Evolutionary conservation across 345 rosid genomes (phyloP), one percentile per base, ranked within the genome.

Genomic region (Eucalyptus brandiana): DNA sequence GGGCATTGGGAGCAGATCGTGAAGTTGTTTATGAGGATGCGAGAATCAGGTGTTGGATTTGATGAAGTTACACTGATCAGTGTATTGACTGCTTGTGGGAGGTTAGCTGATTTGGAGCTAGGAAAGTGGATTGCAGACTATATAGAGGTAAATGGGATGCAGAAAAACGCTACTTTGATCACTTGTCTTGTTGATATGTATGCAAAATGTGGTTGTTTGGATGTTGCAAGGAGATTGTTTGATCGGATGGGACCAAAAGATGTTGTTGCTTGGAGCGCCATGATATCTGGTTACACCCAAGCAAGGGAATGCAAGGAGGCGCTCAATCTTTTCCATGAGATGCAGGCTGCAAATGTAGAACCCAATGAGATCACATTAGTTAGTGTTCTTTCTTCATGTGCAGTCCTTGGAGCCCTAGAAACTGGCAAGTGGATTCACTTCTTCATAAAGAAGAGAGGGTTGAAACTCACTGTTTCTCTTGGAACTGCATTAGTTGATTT

Each of bases 181-280:
- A 92, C 94, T 67, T 91, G 92, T 13, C 92, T 93, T 58, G 89
- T 92, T 89, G 93, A 93, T 83, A 93, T 93, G 95, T 92, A 92
- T 76, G 93, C 92, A 26, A 93, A 93, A 86, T 93, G 93, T 85
- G 95, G 94, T 44, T 72, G 88, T 62, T 76, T 94, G 90, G 92
- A 51, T 45, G 85, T 67, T n/a, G 93, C 94, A 7, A 91, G 89
- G 89, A 90, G 86, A 83, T 87, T 91, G 90, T 91, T 92, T 60
- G 92, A 92, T 34, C 89, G 51, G 65, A 88, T 89, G 91, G 72
- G 72, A 47, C 67, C 44, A 48, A 91, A 90, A 90, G 91, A 92
- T 87, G 91, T 92, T 51, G 91, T 92, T 51, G 88, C 91, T 34
- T 92, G 93, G 92, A 92, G 89, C 62, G 92, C 92, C 87, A 90